Conservation (phyloP, 495 filamentous ascomycete genomes). For the Neurospora sp. region DNA sequence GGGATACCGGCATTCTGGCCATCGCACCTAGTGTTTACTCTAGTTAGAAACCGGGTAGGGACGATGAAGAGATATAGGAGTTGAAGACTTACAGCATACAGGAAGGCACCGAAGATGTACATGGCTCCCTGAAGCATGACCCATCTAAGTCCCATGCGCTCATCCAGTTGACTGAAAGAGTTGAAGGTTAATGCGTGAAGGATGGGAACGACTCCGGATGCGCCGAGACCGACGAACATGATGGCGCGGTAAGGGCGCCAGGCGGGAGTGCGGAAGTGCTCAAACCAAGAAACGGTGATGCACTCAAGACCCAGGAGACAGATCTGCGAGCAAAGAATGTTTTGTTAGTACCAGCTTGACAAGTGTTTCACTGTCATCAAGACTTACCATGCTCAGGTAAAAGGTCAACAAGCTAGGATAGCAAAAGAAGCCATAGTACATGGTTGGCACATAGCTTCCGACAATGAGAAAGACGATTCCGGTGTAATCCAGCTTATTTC, state of each 20-base stretch:
- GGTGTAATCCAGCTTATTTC: constrained; percentile 69
- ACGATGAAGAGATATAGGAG: not conserved
- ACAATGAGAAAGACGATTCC: constrained; percentile 85
- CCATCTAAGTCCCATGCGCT: constrained; percentile 75
- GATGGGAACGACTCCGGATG: constrained; percentile 72
- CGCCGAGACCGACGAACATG: constrained; percentile 86
- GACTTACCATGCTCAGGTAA: constrained; percentile 65
- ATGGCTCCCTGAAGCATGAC: constrained; percentile 63
- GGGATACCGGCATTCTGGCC: constrained; percentile 53
- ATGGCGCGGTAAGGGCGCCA: constrained; percentile 78
- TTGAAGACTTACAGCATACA: constrained; percentile 52
- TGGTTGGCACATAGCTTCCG: constrained; percentile 73
- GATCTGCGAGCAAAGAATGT: constrained; percentile 44
- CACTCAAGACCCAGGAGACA: constrained; percentile 65
- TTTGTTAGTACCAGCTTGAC: not conserved
- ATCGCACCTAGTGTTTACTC: constrained; percentile 28
- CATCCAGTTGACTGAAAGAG: constrained; percentile 32
- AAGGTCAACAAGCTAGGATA: constrained; percentile 46
- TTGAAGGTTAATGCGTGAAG: constrained; percentile 58
- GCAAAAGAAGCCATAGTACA: constrained; percentile 82
- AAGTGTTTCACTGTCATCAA: not conserved
- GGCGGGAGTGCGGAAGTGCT: constrained; percentile 68
- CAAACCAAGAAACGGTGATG: constrained; percentile 60
- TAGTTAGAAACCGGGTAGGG: not conserved
- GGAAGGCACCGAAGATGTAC: constrained; percentile 75